Percentiles rank a stretch among this genome's conserved stretches.
These are phyloP conservation scores for Gypsophila paniculata DNA, from an alignment of 179 eudicot species.

Conservation along the genomic window DNA sequence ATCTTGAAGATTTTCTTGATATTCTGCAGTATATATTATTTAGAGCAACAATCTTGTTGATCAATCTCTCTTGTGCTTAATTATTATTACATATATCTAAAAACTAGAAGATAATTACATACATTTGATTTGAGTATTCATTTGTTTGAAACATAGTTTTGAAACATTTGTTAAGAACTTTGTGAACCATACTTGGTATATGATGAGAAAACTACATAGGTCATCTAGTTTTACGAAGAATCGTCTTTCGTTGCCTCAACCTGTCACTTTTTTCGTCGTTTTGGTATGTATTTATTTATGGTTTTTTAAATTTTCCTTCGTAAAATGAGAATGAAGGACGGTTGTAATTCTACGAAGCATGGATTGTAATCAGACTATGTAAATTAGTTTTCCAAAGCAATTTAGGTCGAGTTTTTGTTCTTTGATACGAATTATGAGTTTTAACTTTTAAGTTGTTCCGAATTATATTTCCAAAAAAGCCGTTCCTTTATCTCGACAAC, in stretches of 20 bases:
- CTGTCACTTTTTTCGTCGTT: constrained; percentile 13
- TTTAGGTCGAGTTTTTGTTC: neutral
- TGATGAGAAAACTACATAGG: constrained; percentile 1
- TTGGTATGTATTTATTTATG: constrained; percentile 2
- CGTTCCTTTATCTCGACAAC: neutral
- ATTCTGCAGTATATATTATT: constrained; percentile 7
- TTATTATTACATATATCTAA: neutral
- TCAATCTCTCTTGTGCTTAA: neutral
- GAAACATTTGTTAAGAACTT: neutral
- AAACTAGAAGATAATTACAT: neutral
- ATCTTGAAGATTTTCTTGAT: constrained; percentile 11
- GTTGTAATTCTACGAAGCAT: neutral
- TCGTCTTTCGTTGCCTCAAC: constrained; percentile 20
- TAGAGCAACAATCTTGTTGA: constrained; percentile 5
- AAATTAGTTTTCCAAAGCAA: neutral
- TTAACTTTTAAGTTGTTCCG: neutral
- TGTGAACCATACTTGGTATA: neutral
- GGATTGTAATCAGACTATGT: neutral
- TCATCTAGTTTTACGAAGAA: constrained; percentile 5
- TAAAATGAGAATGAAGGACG: neutral
- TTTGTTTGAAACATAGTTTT: neutral
- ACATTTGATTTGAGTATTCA: neutral
- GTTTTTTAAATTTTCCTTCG: neutral
- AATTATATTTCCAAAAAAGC: neutral
- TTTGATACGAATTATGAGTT: neutral